These are phyloP conservation scores for Boletus barrowsii DNA, from an alignment of 768 basidiomycete genomes.

Conservation along the genomic window DNA sequence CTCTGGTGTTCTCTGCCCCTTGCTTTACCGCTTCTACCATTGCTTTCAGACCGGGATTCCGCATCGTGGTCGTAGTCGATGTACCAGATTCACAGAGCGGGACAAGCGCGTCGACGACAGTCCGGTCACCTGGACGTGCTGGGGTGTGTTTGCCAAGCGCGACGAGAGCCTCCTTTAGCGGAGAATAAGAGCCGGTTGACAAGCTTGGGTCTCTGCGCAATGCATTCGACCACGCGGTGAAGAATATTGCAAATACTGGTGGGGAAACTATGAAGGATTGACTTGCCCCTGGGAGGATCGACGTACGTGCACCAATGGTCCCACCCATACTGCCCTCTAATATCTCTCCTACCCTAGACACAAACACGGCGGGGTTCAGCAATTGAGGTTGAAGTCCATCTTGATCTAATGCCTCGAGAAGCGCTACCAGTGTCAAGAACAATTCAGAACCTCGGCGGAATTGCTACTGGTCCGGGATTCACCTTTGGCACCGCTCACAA, in stretches of 20 bases:
- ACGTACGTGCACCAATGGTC: constrained; percentile 50
- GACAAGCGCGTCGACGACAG: constrained; percentile 50
- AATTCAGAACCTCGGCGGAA: no score
- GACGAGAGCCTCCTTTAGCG: constrained; percentile 26
- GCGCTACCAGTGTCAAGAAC: no score
- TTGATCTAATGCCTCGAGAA: no score
- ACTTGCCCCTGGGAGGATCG: constrained; percentile 15
- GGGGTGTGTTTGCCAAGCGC: constrained; percentile 43
- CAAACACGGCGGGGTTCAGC: no score
- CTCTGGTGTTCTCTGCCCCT: constrained; percentile 38
- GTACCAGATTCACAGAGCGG: constrained; percentile 39
- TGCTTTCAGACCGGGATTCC: neutral
- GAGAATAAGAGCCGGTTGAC: neutral
- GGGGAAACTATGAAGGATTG: constrained; percentile 19
- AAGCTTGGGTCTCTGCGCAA: neutral
- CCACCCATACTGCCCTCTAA: constrained; percentile 27
- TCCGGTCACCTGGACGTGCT: constrained; percentile 54
- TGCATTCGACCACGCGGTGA: constrained; percentile 35
- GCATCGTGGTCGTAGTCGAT: neutral
- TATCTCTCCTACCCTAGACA: no score
- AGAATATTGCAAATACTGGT: constrained; percentile 31
- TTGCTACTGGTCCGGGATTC: no score
- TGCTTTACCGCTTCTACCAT: constrained; percentile 34
- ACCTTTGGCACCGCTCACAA: no score
- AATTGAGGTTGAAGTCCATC: no score